Conservation (phyloP, 129 eudicot species). For the Mikania micrantha region DNA sequence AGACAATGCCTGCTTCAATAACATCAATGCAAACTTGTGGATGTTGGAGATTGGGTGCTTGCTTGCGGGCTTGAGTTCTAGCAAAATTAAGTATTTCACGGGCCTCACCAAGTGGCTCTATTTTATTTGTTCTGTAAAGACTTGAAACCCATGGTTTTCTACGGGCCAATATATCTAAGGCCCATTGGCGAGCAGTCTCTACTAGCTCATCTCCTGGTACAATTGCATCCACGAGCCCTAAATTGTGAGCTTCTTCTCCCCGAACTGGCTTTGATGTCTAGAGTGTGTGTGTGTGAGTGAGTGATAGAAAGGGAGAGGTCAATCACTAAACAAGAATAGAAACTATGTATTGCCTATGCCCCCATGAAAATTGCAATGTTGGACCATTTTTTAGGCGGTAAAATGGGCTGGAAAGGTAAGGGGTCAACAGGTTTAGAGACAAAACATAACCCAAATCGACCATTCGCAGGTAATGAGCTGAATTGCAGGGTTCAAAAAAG, state of each 20-base stretch:
- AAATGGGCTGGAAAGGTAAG: not conserved
- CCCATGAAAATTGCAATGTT: not conserved
- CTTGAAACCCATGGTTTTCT: conserved; percentile 79
- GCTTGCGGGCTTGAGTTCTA: conserved; percentile 73
- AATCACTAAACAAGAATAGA: not conserved
- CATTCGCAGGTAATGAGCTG: not conserved
- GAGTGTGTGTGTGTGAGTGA: not conserved
- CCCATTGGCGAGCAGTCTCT: conserved; percentile 71
- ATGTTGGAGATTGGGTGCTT: conserved; percentile 87
- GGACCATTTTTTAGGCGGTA: not conserved
- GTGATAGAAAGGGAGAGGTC: not conserved
- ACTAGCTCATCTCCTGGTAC: conserved; percentile 58
- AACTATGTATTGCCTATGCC: not conserved
- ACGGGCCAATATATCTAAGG: conserved; percentile 72
- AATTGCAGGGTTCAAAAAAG: not conserved
- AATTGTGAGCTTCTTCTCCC: conserved; percentile 71
- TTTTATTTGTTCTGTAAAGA: conserved; percentile 68
- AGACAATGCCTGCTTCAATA: conserved; percentile 80
- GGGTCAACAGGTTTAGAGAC: no score
- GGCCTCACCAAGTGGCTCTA: conserved; percentile 95
- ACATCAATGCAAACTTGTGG: conserved; percentile 90
- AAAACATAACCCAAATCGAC: not conserved
- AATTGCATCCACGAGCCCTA: conserved; percentile 87
- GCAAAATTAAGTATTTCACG: conserved; percentile 92
- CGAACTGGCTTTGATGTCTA: conserved; percentile 87